A percentile compares a stretch with the other conserved stretches of the same genome.
Evolutionary conservation across 78 protist species (phyloP).

Genomic region (Speleostelium caveatum): DNA sequence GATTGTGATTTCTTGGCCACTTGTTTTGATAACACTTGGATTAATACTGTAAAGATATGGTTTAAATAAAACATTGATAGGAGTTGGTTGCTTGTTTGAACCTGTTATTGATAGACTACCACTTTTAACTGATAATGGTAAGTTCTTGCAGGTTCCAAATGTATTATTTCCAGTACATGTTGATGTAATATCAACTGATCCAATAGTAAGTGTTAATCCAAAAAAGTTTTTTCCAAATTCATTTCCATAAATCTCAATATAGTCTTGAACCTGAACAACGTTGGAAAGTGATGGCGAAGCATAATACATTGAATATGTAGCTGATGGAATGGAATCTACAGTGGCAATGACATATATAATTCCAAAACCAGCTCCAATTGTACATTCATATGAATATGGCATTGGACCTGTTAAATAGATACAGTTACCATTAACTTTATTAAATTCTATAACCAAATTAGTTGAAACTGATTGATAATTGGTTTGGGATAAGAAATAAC

Average conservation of each 20-base stretch:
- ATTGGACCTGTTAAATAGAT: not conserved
- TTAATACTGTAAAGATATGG: not conserved
- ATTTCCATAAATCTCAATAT: not conserved
- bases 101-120: not conserved
- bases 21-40: not conserved
- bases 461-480: not conserved
- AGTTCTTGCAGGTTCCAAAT: not conserved
- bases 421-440: not conserved
- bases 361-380: not conserved
- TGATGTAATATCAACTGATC: not conserved
- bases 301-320: not conserved
- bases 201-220: not conserved
- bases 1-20: not conserved
- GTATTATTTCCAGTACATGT: not conserved
- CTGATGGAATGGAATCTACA: not conserved
- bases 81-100: not conserved
- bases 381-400: not conserved
- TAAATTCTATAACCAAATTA: not conserved
- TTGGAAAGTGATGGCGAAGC: not conserved
- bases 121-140: not conserved
- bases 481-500: not conserved
- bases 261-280: conserved; percentile 4
- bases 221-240: not conserved
- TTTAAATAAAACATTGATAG: not conserved
- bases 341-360: not conserved